Base-by-base conservation (phyloP, 495 filamentous ascomycete species). In the Hyaloscypha finlandica region DNA sequence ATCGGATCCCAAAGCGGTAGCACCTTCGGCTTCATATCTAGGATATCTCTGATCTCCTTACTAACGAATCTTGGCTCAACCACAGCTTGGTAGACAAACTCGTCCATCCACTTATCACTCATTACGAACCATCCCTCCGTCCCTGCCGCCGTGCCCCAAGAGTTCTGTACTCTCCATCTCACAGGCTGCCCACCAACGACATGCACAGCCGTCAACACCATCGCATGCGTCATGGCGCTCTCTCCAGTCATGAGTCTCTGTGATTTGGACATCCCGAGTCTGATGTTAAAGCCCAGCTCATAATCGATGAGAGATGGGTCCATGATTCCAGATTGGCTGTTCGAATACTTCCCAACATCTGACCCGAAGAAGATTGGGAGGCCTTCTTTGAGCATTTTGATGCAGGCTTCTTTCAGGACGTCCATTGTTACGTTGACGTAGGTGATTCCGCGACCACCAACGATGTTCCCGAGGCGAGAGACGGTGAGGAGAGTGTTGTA, bases 21-120 rank as follows among this genome's bases (percentile, higher is more conserved):
- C 48, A 91, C 85, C 61, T 86, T 85, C 4, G 92, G 85, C 68
- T 89, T 80, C 80, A 88, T 84, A 54, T 84, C 80, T 31, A 94
- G 75, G 59, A 95, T 85, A 63, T 92, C 88, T 51, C 84, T 78
- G 12, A 93, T 81, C 70, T 89, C 86, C 60, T 85, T 81, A 19
- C 77, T 76, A 35, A 95, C 83, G 71, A 91, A 89, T 20, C 77
- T 78, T 2, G 89, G 88, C 72, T 94, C 91, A 1, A 94, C 88
- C n/a, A 96, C 92, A 19, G 86, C 89, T 81, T 97, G 92, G 73
- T 93, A 96, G 4, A 88, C 84, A 76, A 92, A 97, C 81, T 95
- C 84, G 68, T 92, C 89, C 89, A 96, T 90, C 92, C 92, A 96
- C 16, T 74, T 76, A 78, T 96, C 92, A 22, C 81, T 88, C 92